Percentiles rank a stretch among this genome's conserved stretches.
Conservation (phyloP, 441 rosid genomes). For the Adansonia rubrostipa region DNA sequence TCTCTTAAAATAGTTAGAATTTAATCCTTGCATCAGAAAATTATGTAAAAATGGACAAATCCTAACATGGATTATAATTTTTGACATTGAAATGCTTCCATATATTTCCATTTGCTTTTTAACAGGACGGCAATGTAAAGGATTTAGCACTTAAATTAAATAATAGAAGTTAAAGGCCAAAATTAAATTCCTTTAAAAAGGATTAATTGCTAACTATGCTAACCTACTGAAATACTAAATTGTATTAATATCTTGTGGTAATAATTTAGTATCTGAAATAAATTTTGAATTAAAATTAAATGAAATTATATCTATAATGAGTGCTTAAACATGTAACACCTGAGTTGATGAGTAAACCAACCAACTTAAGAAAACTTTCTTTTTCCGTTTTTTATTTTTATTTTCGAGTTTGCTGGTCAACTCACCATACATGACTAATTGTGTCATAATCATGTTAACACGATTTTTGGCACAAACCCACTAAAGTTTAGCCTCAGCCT, state of each 20-base stretch:
- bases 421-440: not conserved
- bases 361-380: not conserved
- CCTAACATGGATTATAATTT: not conserved
- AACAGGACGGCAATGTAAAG: not conserved
- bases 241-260: not conserved
- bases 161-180: not conserved
- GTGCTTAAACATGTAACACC: not conserved
- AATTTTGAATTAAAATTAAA: constrained; percentile 1
- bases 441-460: not conserved
- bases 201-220: not conserved
- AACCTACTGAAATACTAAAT: not conserved
- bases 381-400: not conserved
- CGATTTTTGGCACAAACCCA: not conserved
- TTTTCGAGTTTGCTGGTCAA: not conserved
- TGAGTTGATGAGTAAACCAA: not conserved
- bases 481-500: not conserved
- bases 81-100: not conserved
- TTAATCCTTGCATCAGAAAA: not conserved
- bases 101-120: not conserved
- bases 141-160: not conserved
- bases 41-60: not conserved
- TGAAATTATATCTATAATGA: not conserved
- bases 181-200: not conserved
- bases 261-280: not conserved
- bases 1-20: not conserved